A percentile compares a stretch with the other conserved stretches of the same genome.
These are phyloP conservation scores for Fusarium fracticaudum DNA, from an alignment of 2,329 filamentous ascomycete genomes.

Conservation along the genomic window DNA sequence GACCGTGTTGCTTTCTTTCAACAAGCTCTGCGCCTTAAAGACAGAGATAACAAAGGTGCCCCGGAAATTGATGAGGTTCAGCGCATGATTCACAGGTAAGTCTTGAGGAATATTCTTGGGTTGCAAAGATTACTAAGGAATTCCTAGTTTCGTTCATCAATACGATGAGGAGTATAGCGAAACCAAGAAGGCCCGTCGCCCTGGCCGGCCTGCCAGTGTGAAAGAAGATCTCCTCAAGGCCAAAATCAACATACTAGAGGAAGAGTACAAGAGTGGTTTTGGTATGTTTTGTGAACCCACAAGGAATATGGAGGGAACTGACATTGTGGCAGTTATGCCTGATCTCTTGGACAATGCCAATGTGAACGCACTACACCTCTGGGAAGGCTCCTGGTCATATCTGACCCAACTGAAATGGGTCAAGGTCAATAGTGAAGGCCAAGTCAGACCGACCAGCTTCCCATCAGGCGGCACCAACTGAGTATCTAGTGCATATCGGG, in stretches of 20 bases:
- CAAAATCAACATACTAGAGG: conserved; percentile 74
- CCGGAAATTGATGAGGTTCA: conserved; percentile 68
- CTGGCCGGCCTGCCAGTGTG: conserved; percentile 80
- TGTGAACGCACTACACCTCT: conserved; percentile 71
- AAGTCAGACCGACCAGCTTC: conserved; percentile 76
- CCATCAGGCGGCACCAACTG: conserved; percentile 63
- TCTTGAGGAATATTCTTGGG: not conserved
- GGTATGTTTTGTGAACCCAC: conserved; percentile 61
- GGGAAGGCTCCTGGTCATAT: conserved; percentile 87
- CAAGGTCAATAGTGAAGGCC: conserved; percentile 73
- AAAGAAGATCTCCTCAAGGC: conserved; percentile 81
- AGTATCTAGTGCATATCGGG: not conserved
- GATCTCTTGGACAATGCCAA: conserved; percentile 77
- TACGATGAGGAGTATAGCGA: conserved; percentile 75
- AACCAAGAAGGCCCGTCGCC: conserved; percentile 74
- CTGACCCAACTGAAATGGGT: conserved; percentile 81
- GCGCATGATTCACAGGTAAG: conserved; percentile 69
- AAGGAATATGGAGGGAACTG: conserved; percentile 8
- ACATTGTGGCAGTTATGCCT: conserved; percentile 67
- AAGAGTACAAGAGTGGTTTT: conserved; percentile 86
- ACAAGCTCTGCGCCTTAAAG: conserved; percentile 60
- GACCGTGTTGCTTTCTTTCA: conserved; percentile 72
- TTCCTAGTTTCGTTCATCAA: conserved; percentile 68
- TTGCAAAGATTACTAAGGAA: not conserved
- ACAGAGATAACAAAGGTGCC: conserved; percentile 61